phyloP scores from a whole-genome alignment of 202 grass and related monocot species.

The Hordeum pubiflorum region DNA sequence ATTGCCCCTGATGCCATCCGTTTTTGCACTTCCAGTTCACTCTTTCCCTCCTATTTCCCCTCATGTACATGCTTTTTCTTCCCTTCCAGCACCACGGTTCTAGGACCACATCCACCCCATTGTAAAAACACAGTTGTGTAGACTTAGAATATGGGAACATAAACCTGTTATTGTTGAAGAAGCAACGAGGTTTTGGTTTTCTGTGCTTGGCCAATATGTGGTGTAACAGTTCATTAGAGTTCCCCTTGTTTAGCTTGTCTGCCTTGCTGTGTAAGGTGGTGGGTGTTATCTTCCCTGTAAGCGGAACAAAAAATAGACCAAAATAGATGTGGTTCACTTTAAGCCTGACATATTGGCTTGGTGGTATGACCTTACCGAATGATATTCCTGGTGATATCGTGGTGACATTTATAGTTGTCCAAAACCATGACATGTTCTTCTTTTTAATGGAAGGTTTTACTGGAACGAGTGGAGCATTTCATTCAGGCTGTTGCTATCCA shows the following conservation, averaged over 20 bases:
- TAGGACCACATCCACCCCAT: constrained; percentile 1
- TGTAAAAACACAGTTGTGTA: background rate
- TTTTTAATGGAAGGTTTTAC: constrained; percentile 60
- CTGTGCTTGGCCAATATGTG: constrained; percentile 1
- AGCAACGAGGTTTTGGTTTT: background rate
- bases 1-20: background rate
- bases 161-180: background rate
- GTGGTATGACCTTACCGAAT: background rate
- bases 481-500: constrained; percentile 75
- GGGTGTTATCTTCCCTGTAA: background rate
- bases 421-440: constrained; percentile 23
- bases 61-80: background rate
- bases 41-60: background rate
- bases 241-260: background rate
- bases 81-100: background rate
- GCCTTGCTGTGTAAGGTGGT: background rate
- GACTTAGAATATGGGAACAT: background rate
- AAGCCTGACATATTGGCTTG: constrained; percentile 3
- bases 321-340: background rate
- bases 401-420: background rate
- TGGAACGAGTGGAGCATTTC: constrained; percentile 93
- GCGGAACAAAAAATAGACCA: background rate
- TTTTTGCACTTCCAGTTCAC: background rate
- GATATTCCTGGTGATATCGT: background rate
- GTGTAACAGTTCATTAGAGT: background rate